Conservation (phyloP, 139 green algal genomes). For the Tetradesmus lagerheimii region DNA sequence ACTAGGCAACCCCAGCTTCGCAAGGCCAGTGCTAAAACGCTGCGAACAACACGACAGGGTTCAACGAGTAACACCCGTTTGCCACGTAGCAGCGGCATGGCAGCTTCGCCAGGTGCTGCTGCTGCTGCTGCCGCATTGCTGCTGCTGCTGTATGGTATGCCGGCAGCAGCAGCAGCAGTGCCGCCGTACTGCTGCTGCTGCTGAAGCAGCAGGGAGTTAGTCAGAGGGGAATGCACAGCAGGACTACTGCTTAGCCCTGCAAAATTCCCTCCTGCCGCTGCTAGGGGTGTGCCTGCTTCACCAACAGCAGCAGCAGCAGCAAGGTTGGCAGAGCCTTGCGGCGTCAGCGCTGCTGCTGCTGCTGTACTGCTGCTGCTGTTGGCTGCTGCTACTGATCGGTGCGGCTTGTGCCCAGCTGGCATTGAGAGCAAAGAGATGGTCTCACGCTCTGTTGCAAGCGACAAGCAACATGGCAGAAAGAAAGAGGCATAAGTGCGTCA, state of each 20-base stretch:
- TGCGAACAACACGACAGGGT: constrained; percentile 70
- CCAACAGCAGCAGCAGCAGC: neutral
- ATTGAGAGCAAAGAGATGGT: constrained; percentile 32
- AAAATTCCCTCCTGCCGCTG: constrained; percentile 7
- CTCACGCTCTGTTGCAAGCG: constrained; percentile 19
- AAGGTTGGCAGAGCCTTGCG: neutral
- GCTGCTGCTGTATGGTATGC: neutral
- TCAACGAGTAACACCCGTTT: constrained; percentile 80
- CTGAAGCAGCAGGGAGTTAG: neutral
- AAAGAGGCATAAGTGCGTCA: no score
- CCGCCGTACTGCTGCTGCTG: neutral
- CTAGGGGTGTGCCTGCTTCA: neutral
- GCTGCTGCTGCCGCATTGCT: neutral
- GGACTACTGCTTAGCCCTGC: neutral
- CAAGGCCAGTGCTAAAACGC: constrained; percentile 70
- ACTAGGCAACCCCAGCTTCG: constrained; percentile 76
- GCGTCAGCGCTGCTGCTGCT: constrained; percentile 19
- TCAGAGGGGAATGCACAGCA: neutral
- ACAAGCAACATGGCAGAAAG: no score
- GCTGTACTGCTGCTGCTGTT: neutral
- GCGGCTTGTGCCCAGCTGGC: constrained; percentile 13
- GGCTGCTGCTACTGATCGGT: constrained; percentile 11
- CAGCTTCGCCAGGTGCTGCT: neutral
- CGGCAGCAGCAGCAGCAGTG: neutral
- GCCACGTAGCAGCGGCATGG: constrained; percentile 59